A percentile compares a stretch with the other conserved stretches of the same genome.
Conservation (phyloP, 2,329 filamentous ascomycete species). For the Fusarium xylarioides region DNA sequence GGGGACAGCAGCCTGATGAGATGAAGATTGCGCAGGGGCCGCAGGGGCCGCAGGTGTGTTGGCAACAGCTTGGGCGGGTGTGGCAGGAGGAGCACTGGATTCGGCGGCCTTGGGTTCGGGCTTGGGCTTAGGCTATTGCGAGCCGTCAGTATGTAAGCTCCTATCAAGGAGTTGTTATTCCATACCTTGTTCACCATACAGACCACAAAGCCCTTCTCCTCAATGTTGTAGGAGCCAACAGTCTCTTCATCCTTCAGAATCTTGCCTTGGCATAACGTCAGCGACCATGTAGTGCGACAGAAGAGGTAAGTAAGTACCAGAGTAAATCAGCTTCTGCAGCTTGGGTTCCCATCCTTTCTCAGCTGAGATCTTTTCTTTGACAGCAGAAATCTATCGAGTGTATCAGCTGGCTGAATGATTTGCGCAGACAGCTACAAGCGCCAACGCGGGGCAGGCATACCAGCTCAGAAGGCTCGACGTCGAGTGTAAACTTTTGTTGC, state of each 20-base stretch:
- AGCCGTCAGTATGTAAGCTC: slow-evolving; percentile 19
- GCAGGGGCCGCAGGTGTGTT: slow-evolving; percentile 68
- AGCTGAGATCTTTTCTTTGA: slow-evolving; percentile 91
- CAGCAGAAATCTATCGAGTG: slow-evolving; percentile 74
- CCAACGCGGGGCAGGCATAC: slow-evolving; percentile 65
- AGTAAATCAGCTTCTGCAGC: slow-evolving; percentile 96
- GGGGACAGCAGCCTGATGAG: slow-evolving; percentile 60
- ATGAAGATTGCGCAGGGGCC: slow-evolving; percentile 50
- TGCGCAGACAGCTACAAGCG: slow-evolving; percentile 29
- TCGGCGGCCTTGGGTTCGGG: slow-evolving; percentile 63
- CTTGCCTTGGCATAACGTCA: slow-evolving; percentile 72
- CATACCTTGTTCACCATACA: slow-evolving; percentile 97
- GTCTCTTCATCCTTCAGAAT: slow-evolving; percentile 98
- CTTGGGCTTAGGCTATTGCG: slow-evolving; percentile 69
- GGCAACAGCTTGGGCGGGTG: slow-evolving; percentile 63
- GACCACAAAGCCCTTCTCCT: slow-evolving; percentile 99
- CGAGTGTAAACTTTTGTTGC: slow-evolving; percentile 97
- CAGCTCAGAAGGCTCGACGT: slow-evolving; percentile 90
- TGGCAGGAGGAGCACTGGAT: slow-evolving; percentile 67
- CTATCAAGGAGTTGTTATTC: background rate
- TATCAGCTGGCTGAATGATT: slow-evolving; percentile 19
- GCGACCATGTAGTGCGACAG: slow-evolving; percentile 19
- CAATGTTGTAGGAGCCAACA: slow-evolving; percentile 95
- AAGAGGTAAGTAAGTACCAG: slow-evolving; percentile 66
- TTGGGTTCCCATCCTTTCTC: slow-evolving; percentile 96